Base-by-base conservation (phyloP, 352 stramenopile species). In the Phytophthora crassamura region DNA sequence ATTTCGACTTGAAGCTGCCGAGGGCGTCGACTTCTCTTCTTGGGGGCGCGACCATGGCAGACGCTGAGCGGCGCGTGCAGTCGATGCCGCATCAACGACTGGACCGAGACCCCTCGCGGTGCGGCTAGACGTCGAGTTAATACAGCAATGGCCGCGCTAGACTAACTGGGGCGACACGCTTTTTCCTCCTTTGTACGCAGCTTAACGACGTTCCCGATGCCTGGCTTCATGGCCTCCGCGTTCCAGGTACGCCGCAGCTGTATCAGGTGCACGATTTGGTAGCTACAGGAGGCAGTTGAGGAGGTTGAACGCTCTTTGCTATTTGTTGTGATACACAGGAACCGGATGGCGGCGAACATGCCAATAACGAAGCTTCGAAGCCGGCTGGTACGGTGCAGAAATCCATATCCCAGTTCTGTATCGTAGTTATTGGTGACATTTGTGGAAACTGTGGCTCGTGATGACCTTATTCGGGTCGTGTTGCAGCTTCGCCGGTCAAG, bases 171-270 rank as follows among this genome's bases (percentile, higher is more conserved):
- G 22, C 22, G 22, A 25, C 22, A 25, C 22, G 22, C 22, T 3
- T 25, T 25, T 25, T 25, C 22, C 3, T 3, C 34, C n/a, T 47
- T 46, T 34, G 36, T 7, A 34, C 7, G 12, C 64, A 89, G 82
- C 3, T 77, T 91, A 47, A 91, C 82, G 53, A 89, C 78, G 47
- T 91, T 91, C 53, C 82, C 82, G 14, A 71, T 88, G 54, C 82
- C 82, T 6, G 82, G 82, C 0, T 88, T 77, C 53, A 74, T 82
- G 56, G 56, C 79, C 7, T 81, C 80, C 12, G 74, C 78, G 1
- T 75, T 85, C 52, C 75, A 88, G 64, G 82, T 86, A 33, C 22
- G 39, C 14, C 16, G 11, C 25, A 12, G 2, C 12, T 39, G 3
- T 25, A 48, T 52, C 14, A 5, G 32, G 33, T 38, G 11, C 6